Percentiles rank a stretch among this genome's conserved stretches.
Conservation (phyloP, 345 rosid genomes). For the Eucalyptus virginea region DNA sequence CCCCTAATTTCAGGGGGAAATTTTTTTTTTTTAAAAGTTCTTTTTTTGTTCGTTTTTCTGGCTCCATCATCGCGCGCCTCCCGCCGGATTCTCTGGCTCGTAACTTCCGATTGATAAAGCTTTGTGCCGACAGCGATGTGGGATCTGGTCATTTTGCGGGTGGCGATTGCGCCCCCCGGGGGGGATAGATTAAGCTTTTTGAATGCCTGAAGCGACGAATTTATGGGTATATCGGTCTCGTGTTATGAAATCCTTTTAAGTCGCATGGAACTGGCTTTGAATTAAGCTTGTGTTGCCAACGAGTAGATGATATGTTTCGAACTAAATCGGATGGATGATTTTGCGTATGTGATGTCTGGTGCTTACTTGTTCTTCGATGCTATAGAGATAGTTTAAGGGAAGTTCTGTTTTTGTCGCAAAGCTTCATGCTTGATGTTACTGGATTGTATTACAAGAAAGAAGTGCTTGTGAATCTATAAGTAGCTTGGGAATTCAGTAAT, state of each 20-base stretch:
- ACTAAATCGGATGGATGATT: not conserved
- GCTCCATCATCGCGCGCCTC: not conserved
- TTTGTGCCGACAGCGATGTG: not conserved
- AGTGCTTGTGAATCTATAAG: not conserved
- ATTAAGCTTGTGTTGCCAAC: not conserved
- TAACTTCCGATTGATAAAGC: not conserved
- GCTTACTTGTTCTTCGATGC: not conserved
- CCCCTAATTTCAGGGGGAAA: not conserved
- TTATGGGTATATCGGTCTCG: not conserved
- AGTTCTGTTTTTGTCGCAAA: not conserved
- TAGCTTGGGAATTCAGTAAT: not conserved
- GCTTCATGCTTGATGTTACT: not conserved
- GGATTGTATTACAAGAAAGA: not conserved
- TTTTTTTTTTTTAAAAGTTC: not conserved
- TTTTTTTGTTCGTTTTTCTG: not conserved
- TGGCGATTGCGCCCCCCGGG: not conserved
- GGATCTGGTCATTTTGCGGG: not conserved
- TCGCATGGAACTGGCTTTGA: not conserved
- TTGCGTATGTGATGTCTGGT: not conserved
- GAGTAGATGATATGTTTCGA: not conserved
- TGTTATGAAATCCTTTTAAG: not conserved
- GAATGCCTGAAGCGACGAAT: not conserved
- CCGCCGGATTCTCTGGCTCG: not conserved
- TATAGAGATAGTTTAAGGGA: not conserved
- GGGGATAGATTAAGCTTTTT: not conserved